phyloP scores from a whole-genome alignment of 2,329 filamentous ascomycete species.

The Dissoconium aciculare region DNA sequence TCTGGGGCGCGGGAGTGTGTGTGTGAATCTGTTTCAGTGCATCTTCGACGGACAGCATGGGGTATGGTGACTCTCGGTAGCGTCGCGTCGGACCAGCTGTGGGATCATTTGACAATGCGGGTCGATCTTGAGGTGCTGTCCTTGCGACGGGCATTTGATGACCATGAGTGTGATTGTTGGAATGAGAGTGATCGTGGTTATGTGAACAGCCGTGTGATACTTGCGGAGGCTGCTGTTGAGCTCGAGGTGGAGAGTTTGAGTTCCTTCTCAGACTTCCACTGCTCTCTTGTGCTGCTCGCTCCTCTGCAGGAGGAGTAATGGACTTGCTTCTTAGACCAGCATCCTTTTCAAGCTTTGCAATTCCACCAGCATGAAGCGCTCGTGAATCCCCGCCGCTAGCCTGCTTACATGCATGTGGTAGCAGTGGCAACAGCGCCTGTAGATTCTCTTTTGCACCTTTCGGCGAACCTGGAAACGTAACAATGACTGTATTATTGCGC shows the following conservation, averaged over 20 bases:
- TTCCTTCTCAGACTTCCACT: too few species aligned
- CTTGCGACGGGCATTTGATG: slow-evolving; percentile 48
- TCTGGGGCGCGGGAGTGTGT: slow-evolving; percentile 50
- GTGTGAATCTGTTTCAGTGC: slow-evolving; percentile 59
- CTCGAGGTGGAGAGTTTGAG: too few species aligned
- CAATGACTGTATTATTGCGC: slow-evolving; percentile 62
- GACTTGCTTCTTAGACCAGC: slow-evolving; percentile 52
- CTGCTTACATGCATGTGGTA: slow-evolving; percentile 90
- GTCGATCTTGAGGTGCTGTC: slow-evolving; percentile 46
- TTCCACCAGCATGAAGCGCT: slow-evolving; percentile 60
- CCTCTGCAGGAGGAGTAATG: too few species aligned
- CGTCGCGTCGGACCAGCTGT: slow-evolving; percentile 48
- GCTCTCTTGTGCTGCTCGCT: neutral
- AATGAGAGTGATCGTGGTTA: slow-evolving; percentile 33
- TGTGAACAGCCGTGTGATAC: slow-evolving; percentile 18
- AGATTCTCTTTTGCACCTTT: slow-evolving; percentile 93
- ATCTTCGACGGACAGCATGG: slow-evolving; percentile 75
- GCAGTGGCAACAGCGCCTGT: slow-evolving; percentile 69
- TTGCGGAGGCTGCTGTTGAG: too few species aligned
- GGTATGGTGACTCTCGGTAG: slow-evolving; percentile 75
- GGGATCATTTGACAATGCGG: slow-evolving; percentile 44
- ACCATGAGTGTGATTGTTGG: slow-evolving; percentile 40
- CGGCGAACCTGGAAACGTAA: slow-evolving; percentile 85
- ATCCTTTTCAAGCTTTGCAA: slow-evolving; percentile 70
- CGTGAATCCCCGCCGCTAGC: slow-evolving; percentile 72